Evolutionary conservation across 2,329 filamentous ascomycete genomes (phyloP).

Genomic region (Claviceps monticola): DNA sequence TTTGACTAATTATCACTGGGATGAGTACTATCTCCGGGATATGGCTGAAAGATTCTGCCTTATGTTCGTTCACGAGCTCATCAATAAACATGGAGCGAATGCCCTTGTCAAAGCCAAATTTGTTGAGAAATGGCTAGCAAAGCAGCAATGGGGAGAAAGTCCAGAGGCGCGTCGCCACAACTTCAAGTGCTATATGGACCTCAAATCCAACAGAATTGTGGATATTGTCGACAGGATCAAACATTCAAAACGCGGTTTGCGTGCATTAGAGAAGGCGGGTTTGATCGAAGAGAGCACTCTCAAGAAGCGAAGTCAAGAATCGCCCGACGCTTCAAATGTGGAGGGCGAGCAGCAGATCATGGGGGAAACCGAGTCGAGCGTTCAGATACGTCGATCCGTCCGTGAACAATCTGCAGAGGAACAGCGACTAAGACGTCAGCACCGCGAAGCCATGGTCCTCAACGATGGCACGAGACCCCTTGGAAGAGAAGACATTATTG

Average conservation of each 20-base stretch:
- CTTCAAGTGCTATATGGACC: slow-evolving; percentile 37
- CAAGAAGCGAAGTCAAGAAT: slow-evolving; percentile 14
- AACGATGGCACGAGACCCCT: slow-evolving; percentile 72
- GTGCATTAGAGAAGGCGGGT: slow-evolving; percentile 35
- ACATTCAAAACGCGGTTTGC: slow-evolving; percentile 35
- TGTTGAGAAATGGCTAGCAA: slow-evolving; percentile 59
- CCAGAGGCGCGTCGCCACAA: slow-evolving; percentile 38
- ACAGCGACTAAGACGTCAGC: slow-evolving; percentile 57
- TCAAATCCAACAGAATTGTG: slow-evolving; percentile 36
- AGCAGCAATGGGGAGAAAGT: slow-evolving; percentile 52
- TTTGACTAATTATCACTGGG: slow-evolving; percentile 42
- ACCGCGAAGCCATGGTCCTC: slow-evolving; percentile 81
- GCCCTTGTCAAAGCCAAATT: slow-evolving; percentile 49
- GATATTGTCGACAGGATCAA: slow-evolving; percentile 37
- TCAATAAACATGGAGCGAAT: slow-evolving; percentile 43
- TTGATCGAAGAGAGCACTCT: slow-evolving; percentile 25
- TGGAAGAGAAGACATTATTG: slow-evolving; percentile 64
- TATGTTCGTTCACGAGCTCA: slow-evolving; percentile 41
- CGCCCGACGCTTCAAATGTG: slow-evolving; percentile 19
- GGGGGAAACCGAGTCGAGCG: slow-evolving; percentile 13
- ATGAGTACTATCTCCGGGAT: slow-evolving; percentile 50
- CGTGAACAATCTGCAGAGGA: slow-evolving; percentile 49
- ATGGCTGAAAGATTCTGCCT: slow-evolving; percentile 47
- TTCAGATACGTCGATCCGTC: slow-evolving; percentile 16
- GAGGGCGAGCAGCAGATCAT: slow-evolving; percentile 17